phyloP scores from a whole-genome alignment of 2,329 filamentous ascomycete genomes.

The Gremmenia infestans region DNA sequence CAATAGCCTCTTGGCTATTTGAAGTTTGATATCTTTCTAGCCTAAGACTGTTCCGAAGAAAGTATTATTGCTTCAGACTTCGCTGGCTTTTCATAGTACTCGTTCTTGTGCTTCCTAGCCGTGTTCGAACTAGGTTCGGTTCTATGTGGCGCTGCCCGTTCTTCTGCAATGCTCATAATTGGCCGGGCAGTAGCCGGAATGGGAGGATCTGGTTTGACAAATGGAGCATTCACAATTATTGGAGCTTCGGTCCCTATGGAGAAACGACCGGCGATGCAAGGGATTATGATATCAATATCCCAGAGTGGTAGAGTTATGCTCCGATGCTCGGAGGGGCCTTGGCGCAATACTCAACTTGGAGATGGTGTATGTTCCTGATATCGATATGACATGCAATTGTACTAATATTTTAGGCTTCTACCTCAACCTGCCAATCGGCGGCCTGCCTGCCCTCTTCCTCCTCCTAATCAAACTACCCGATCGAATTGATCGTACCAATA shows the following conservation, averaged over 20 bases:
- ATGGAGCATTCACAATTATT: slow-evolving; percentile 46
- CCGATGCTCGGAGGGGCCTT: slow-evolving; percentile 13
- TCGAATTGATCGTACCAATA: background rate
- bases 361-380: slow-evolving; percentile 7
- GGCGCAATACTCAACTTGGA: slow-evolving; percentile 8
- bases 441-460: slow-evolving; percentile 27
- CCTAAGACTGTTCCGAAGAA: too few species aligned
- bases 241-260: slow-evolving; percentile 29
- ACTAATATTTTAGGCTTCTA: slow-evolving; percentile 25
- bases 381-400: background rate
- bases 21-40: too few species aligned
- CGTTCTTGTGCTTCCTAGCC: slow-evolving; percentile 28
- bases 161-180: slow-evolving; percentile 47
- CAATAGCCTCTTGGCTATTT: too few species aligned
- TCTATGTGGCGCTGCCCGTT: slow-evolving; percentile 45
- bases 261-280: background rate
- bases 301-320: slow-evolving; percentile 5
- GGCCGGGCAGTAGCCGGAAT: slow-evolving; percentile 49
- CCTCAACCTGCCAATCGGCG: slow-evolving; percentile 38
- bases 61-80: too few species aligned
- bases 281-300: background rate
- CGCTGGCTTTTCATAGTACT: background rate
- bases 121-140: slow-evolving; percentile 52
- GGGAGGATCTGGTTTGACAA: slow-evolving; percentile 45
- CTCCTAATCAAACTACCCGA: slow-evolving; percentile 34